Evolutionary conservation across 805 yeast species (phyloP).

Genomic region (Komagataella phaffii): DNA sequence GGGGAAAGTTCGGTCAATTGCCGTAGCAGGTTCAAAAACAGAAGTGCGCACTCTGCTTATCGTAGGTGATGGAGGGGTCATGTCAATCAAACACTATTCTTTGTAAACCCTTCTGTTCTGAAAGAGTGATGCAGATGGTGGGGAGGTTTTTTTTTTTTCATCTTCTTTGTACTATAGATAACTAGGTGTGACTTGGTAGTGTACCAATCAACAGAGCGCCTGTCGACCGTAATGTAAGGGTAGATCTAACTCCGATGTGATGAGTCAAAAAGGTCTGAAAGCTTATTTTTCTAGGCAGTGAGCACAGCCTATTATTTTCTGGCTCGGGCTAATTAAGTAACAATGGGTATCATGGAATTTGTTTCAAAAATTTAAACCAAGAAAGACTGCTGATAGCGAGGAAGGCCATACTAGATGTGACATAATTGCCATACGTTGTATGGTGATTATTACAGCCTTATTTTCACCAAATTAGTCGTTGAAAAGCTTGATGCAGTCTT

Average conservation of each 20-base stretch:
- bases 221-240: neutral
- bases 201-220: neutral
- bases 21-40: constrained; percentile 53
- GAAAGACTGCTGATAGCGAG: too few relatives aligned
- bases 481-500: too few relatives aligned
- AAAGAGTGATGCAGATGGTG: constrained; percentile 21
- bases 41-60: constrained; percentile 40
- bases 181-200: neutral
- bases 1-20: constrained; percentile 68
- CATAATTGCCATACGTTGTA: too few relatives aligned
- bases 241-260: neutral
- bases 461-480: too few relatives aligned
- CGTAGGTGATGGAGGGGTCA: constrained; percentile 8
- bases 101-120: constrained; percentile 23
- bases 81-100: neutral
- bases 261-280: neutral
- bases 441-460: too few relatives aligned
- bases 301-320: too few relatives aligned
- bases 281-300: too few relatives aligned
- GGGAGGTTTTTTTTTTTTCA: constrained; percentile 6
- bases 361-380: too few relatives aligned
- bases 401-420: too few relatives aligned
- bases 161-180: neutral
- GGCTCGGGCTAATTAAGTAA: too few relatives aligned
- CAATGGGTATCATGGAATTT: too few relatives aligned